These are phyloP conservation scores for Stephania cephalantha DNA, from an alignment of 164 flowering plant genomes.

Conservation along the genomic window DNA sequence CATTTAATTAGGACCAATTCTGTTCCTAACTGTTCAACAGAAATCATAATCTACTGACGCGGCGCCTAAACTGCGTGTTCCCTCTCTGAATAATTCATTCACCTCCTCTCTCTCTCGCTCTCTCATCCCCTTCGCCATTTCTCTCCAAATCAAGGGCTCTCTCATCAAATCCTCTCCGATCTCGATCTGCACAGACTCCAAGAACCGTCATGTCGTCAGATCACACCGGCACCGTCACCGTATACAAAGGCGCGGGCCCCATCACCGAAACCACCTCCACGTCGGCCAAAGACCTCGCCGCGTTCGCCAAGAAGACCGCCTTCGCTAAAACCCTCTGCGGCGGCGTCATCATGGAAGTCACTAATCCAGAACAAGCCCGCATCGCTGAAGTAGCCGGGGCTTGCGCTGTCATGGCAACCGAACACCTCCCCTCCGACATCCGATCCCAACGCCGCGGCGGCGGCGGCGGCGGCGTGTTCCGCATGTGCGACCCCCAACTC, in stretches of 20 bases:
- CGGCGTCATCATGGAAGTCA: constrained; percentile 33
- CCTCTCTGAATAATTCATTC: too few species aligned
- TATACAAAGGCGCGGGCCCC: constrained; percentile 17
- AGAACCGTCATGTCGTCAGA: too few species aligned
- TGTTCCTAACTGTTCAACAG: too few species aligned
- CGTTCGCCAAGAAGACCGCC: constrained; percentile 22
- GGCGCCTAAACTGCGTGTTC: too few species aligned
- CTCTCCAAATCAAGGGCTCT: background rate
- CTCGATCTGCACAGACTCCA: background rate
- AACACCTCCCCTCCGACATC: constrained; percentile 1
- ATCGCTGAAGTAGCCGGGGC: constrained; percentile 7
- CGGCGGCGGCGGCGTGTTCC: constrained; percentile 13
- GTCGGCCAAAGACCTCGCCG: constrained; percentile 21
- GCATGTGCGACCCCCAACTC: constrained; percentile 28
- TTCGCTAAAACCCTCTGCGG: constrained; percentile 28
- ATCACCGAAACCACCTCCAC: constrained; percentile 18
- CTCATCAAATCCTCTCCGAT: background rate
- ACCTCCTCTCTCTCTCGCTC: background rate
- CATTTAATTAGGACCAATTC: too few species aligned
- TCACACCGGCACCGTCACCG: background rate
- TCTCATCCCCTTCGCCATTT: too few species aligned
- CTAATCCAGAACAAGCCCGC: constrained; percentile 26
- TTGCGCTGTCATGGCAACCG: background rate
- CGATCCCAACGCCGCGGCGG: constrained; percentile 2
- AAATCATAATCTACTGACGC: too few species aligned